These are phyloP conservation scores for Plasmodium adleri DNA, from an alignment of 169 alveolate genomes.

Conservation along the genomic window DNA sequence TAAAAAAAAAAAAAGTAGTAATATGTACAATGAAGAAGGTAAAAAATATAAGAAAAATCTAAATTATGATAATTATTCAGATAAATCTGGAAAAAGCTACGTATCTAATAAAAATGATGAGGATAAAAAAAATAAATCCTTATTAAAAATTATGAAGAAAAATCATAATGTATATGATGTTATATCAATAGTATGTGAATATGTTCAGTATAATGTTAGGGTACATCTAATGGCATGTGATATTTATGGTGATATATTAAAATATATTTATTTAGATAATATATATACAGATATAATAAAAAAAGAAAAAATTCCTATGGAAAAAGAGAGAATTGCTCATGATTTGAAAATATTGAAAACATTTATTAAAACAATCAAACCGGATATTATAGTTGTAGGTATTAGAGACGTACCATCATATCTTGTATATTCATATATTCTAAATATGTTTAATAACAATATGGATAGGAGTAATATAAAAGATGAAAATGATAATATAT, in stretches of 20 bases:
- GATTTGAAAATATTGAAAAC: constrained; percentile 24
- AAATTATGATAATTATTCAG: constrained; percentile 37
- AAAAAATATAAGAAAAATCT: constrained; percentile 14
- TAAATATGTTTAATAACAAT: not conserved
- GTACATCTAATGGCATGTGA: constrained; percentile 68
- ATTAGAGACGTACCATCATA: constrained; percentile 60
- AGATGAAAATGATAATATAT: not conserved
- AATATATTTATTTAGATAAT: constrained; percentile 44
- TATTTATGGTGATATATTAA: constrained; percentile 63
- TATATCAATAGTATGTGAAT: constrained; percentile 33
- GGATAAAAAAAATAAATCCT: constrained; percentile 53
- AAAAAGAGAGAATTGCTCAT: constrained; percentile 52
- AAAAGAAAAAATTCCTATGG: constrained; percentile 43
- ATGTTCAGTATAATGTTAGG: constrained; percentile 31
- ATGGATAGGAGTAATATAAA: not conserved
- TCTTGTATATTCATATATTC: constrained; percentile 28
- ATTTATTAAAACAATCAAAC: constrained; percentile 29
- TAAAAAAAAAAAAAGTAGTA: not conserved
- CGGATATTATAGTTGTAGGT: constrained; percentile 47
- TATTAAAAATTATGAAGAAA: constrained; percentile 33
- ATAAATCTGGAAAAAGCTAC: constrained; percentile 55
- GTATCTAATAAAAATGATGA: constrained; percentile 71
- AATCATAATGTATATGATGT: constrained; percentile 54
- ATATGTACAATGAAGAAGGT: not conserved
- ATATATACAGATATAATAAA: constrained; percentile 40